Evolutionary conservation across 1,284 basidiomycete species (phyloP).

Genomic region (Puccinia triticina): DNA sequence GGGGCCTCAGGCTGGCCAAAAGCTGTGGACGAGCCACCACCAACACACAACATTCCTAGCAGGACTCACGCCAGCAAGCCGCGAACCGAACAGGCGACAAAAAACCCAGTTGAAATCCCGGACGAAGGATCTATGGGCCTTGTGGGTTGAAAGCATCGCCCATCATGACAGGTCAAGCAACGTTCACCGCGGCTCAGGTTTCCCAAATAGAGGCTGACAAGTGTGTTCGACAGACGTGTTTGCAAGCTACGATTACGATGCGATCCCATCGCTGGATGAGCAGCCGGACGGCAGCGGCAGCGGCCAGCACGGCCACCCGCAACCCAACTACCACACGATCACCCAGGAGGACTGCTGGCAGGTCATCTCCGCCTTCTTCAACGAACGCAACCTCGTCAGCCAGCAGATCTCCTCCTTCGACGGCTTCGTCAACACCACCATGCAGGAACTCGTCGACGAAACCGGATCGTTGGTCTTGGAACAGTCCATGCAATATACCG

Average conservation of each 20-base stretch:
- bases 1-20: too few species aligned
- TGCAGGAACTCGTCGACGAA: slow-evolving; percentile 99
- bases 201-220: not conserved
- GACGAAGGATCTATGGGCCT: not conserved
- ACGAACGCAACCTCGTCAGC: slow-evolving; percentile 93
- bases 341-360: slow-evolving; percentile 94
- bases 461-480: slow-evolving; percentile 90
- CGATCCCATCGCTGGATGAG: slow-evolving; percentile 5
- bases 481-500: slow-evolving; percentile 93
- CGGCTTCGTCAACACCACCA: slow-evolving; percentile 99
- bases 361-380: slow-evolving; percentile 93
- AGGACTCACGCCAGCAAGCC: not conserved
- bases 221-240: not conserved
- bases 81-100: not conserved
- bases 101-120: too few species aligned
- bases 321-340: slow-evolving; percentile 60
- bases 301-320: not conserved
- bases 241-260: slow-evolving; percentile 16
- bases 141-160: not conserved
- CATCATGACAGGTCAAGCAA: not conserved
- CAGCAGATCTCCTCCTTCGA: slow-evolving; percentile 99
- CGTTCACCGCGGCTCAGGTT: not conserved
- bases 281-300: not conserved
- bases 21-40: too few species aligned
- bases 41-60: not conserved